Evolutionary conservation across 352 stramenopile genomes (phyloP).

Genomic region (Globisporangium polare): DNA sequence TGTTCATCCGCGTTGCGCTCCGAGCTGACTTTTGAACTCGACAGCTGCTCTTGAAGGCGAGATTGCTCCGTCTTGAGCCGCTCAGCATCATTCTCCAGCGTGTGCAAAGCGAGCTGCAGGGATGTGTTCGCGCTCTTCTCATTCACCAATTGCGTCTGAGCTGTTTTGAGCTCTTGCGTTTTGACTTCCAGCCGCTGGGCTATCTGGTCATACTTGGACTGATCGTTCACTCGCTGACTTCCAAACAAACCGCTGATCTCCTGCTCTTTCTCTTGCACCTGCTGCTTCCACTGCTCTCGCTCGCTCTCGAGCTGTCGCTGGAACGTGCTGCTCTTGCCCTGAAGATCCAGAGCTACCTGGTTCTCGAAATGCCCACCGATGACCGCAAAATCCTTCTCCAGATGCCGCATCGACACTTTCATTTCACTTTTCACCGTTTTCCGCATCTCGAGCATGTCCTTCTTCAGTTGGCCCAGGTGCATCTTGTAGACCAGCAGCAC

Average conservation of each 20-base stretch:
- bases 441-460: constrained; percentile 29
- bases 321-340: constrained; percentile 18
- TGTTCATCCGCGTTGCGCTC: constrained; percentile 25
- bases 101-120: constrained; percentile 30
- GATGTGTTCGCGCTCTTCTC: constrained; percentile 25
- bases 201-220: constrained; percentile 53
- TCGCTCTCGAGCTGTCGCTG: constrained; percentile 30
- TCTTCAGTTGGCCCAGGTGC: constrained; percentile 25
- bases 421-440: constrained; percentile 30
- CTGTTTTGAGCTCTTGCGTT: constrained; percentile 27
- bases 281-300: constrained; percentile 37
- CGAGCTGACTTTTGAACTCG: constrained; percentile 25
- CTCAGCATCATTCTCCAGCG: constrained; percentile 36
- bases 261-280: constrained; percentile 42
- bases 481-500: constrained; percentile 25
- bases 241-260: constrained; percentile 43
- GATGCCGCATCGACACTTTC: constrained; percentile 22
- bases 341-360: constrained; percentile 19
- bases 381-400: constrained; percentile 28
- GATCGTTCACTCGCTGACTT: constrained; percentile 44
- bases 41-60: constrained; percentile 34
- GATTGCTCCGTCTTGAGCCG: constrained; percentile 28
- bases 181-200: constrained; percentile 39
- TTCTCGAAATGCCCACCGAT: constrained; percentile 24
- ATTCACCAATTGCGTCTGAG: constrained; percentile 19